Base-by-base conservation (phyloP, 257 asterid species). In the Forsythia suspensa region DNA sequence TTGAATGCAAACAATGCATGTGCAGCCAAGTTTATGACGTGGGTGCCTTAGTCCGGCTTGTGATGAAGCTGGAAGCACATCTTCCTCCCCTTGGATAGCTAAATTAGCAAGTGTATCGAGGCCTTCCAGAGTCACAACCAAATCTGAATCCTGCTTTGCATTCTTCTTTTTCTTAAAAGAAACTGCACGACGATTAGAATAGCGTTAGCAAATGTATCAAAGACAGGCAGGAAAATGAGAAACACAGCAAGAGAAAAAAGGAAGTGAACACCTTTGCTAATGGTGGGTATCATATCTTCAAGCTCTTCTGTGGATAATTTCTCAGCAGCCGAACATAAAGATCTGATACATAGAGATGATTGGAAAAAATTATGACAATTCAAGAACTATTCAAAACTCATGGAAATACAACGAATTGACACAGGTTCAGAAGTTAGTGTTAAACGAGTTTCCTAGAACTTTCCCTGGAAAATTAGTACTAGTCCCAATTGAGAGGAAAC, bases 1-100 rank as follows among this genome's bases (percentile, higher is more conserved):
- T 81, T 92, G 96, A 81, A 91, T 84, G 91, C 98, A 94, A 68
- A 91, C 94, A 43, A 92, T 89, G 87, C 98, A 94, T 3, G 88
- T 21, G 77, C 98, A 94, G 74, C 94, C 91, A 71, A 88, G 87
- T 72, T 83, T 90, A 72, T 94, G 97, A 38, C 92, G 93, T 6
- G 97, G 97, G 84, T 91, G 97, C 77, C 86, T 91, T 46, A 91
- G 86, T 52, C 86, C 85, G 82, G 84, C 83, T 78, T 86, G 91
- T 7, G 91, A 79, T 48, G 90, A 86, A 81, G 82, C 77, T 73
- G 82, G 70, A 73, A 70, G 82, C 72, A 77, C 86, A 74, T 87
- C 88, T 44, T 81, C 90, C 70, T 88, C 95, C 75, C 84, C 91
- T 66, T 84, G 84, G 79, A 87, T 76, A 9, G 96, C 97, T 76